Evolutionary conservation across 495 filamentous ascomycete species (phyloP).

Genomic region (Podospora anserina): DNA sequence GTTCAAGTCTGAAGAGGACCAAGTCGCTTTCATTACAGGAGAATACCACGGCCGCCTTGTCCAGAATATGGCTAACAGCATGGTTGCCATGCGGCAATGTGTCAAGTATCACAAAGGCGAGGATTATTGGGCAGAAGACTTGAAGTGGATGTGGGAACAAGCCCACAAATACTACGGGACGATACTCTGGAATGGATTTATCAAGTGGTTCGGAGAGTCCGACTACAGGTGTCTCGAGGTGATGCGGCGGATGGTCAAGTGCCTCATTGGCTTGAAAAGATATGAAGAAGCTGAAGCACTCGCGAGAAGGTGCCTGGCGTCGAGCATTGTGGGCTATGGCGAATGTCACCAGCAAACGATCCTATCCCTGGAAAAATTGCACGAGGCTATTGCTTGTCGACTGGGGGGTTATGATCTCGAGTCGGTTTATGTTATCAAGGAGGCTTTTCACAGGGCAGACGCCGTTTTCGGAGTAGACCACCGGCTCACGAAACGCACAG

Average conservation of each 20-base stretch:
- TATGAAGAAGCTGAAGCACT: neutral
- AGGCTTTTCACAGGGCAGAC: neutral
- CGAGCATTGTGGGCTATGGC: neutral
- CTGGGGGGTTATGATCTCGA: neutral
- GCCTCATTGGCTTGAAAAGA: neutral
- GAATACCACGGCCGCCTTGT: neutral
- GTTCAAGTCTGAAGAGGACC: neutral
- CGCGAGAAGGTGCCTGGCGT: neutral
- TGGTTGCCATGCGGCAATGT: neutral
- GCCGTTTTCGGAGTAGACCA: neutral
- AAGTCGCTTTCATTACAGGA: neutral
- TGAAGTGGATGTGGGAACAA: neutral
- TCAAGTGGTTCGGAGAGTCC: neutral
- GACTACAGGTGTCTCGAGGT: neutral
- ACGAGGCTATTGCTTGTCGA: neutral
- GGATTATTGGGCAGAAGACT: neutral
- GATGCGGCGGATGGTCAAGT: neutral
- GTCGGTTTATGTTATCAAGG: neutral
- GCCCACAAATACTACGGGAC: neutral
- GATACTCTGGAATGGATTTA: neutral
- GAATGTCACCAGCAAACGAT: neutral
- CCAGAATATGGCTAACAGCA: neutral
- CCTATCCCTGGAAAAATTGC: neutral
- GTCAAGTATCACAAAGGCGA: neutral
- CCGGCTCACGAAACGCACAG: neutral